Conservation (phyloP, 2,329 filamentous ascomycete species). For the Aspergillus pseudoviridinutans region DNA sequence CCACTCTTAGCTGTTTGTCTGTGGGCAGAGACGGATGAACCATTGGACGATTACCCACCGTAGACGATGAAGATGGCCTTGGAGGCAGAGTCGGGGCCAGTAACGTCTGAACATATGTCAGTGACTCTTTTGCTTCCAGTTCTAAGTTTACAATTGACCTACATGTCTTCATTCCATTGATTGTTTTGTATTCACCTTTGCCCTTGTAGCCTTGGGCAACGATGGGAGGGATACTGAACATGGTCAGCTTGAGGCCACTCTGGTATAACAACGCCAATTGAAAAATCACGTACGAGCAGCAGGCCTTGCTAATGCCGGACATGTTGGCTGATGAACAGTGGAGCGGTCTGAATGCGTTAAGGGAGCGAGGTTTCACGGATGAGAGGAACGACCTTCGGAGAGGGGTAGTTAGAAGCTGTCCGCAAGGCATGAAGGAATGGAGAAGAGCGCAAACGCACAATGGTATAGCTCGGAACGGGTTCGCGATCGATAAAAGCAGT, state of each 20-base stretch:
- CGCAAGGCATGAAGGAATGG: slow-evolving; percentile 11
- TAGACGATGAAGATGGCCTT: slow-evolving; percentile 56
- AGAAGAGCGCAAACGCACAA: background rate
- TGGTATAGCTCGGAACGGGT: background rate
- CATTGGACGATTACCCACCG: slow-evolving; percentile 25
- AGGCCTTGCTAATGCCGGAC: slow-evolving; percentile 43
- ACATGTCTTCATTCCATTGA: slow-evolving; percentile 62
- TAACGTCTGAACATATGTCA: slow-evolving; percentile 44
- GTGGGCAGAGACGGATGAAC: background rate
- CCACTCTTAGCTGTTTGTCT: background rate
- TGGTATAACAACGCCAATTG: background rate
- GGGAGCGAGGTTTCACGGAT: slow-evolving; percentile 8
- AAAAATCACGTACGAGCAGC: slow-evolving; percentile 38
- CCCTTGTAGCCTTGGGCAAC: slow-evolving; percentile 47
- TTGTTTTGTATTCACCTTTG: slow-evolving; percentile 57
- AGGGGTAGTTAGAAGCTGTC: slow-evolving; percentile 21
- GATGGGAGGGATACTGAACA: slow-evolving; percentile 38
- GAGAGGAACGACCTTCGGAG: slow-evolving; percentile 19
- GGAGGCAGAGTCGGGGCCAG: slow-evolving; percentile 53
- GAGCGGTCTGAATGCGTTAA: slow-evolving; percentile 8
- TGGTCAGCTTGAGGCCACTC: background rate
- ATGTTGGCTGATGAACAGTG: slow-evolving; percentile 27
- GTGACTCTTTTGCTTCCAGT: background rate
- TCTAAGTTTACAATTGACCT: slow-evolving; percentile 15
- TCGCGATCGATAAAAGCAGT: background rate